Evolutionary conservation across 805 yeast genomes (phyloP).

Genomic region (Jamesozyma jinghongensis): DNA sequence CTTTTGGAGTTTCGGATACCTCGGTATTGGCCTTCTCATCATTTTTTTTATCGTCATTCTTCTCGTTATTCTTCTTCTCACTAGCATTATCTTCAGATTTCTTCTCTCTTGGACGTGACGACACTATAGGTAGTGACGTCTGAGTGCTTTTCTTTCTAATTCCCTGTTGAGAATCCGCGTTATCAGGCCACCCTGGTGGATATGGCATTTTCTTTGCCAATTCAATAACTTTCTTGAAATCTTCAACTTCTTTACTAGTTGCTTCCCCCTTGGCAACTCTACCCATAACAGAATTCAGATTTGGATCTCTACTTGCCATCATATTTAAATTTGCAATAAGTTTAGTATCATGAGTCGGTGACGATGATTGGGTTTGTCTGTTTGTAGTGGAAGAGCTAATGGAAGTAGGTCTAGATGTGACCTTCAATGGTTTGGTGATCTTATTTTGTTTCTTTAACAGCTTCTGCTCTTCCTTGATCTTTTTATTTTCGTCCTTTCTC

Average conservation of each 20-base stretch:
- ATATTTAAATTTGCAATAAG: constrained; percentile 81
- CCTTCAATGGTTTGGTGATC: background rate
- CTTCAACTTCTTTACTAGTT: constrained; percentile 55
- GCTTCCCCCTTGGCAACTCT: constrained; percentile 82
- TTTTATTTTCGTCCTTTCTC: constrained; percentile 17
- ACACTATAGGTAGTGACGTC: background rate
- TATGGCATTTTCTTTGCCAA: constrained; percentile 69
- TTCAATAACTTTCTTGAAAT: constrained; percentile 73
- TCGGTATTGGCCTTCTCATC: constrained; percentile 10
- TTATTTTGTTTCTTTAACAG: constrained; percentile 7
- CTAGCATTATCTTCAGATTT: background rate
- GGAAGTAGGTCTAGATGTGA: constrained; percentile 1
- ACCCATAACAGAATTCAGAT: constrained; percentile 66
- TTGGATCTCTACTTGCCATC: constrained; percentile 66
- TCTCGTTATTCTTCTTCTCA: background rate
- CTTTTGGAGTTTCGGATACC: constrained; percentile 29
- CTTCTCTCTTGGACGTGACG: background rate
- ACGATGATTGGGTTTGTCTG: background rate
- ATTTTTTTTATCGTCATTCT: constrained; percentile 7
- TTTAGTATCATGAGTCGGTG: constrained; percentile 40
- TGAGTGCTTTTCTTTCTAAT: background rate
- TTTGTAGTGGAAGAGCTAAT: background rate
- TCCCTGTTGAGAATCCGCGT: background rate
- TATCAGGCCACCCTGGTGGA: constrained; percentile 31
- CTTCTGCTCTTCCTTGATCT: constrained; percentile 16